phyloP scores from a whole-genome alignment of 2,329 filamentous ascomycete genomes.

The Fusarium heterosporum region DNA sequence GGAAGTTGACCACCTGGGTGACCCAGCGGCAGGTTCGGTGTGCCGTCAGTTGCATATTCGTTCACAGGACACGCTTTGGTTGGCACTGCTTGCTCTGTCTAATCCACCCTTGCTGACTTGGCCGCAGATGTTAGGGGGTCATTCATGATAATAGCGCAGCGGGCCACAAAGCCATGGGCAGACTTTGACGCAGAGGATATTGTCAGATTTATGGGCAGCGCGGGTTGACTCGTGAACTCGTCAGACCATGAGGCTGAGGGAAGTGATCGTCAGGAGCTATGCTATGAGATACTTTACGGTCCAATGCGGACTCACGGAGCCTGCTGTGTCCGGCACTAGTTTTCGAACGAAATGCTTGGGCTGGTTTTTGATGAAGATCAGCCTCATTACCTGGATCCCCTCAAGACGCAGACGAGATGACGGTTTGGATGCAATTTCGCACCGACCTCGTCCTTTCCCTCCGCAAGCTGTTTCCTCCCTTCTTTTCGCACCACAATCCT shows the following conservation, averaged over 20 bases:
- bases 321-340: slow-evolving; percentile 21
- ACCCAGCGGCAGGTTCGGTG: slow-evolving; percentile 43
- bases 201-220: slow-evolving; percentile 6
- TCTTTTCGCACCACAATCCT: slow-evolving; percentile 24
- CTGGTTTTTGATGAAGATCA: slow-evolving; percentile 41
- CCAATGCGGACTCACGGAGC: slow-evolving; percentile 25
- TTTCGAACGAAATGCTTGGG: slow-evolving; percentile 30
- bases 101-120: slow-evolving; percentile 46
- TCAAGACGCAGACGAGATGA: slow-evolving; percentile 34
- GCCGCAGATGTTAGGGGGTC: slow-evolving; percentile 35
- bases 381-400: slow-evolving; percentile 25
- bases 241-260: slow-evolving; percentile 12
- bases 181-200: not conserved
- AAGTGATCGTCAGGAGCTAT: slow-evolving; percentile 36
- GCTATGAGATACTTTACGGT: slow-evolving; percentile 22
- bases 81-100: slow-evolving; percentile 39
- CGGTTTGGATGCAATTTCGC: slow-evolving; percentile 40
- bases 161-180: slow-evolving; percentile 31
- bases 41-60: slow-evolving; percentile 45
- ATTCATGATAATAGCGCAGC: slow-evolving; percentile 33
- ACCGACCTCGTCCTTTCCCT: slow-evolving; percentile 37
- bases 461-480: slow-evolving; percentile 17
- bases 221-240: slow-evolving; percentile 18
- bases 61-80: slow-evolving; percentile 39
- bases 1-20: slow-evolving; percentile 27